Evolutionary conservation across 2,329 filamentous ascomycete genomes (phyloP), one percentile per base, ranked within the genome.

Genomic region (Colletotrichum shisoi): DNA sequence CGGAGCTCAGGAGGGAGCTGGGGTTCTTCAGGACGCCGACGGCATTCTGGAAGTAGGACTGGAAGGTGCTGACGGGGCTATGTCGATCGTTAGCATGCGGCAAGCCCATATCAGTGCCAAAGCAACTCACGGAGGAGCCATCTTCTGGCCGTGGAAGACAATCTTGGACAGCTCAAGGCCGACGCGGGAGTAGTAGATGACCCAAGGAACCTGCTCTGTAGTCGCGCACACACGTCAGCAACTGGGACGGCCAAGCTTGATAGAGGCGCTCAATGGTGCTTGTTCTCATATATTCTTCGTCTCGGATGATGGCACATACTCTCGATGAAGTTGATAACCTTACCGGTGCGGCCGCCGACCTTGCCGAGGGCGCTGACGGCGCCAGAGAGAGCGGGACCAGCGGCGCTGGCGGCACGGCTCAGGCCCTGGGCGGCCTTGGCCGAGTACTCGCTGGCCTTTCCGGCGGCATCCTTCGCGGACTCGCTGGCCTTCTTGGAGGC

Each of bases 171-270:
- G 85, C 85, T 99, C 95, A 71, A 94, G 82, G 74, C 86, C 91
- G 77, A 98, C 94, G 79, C 89, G 91, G 76, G 90, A 89, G 85
- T 98, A 99, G 88, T 97, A 97, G 78, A 96, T 78, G 71, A 93
- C 90, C 70, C 89, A 89, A 73, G 95, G 95, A 73, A 94, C 87
- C 83, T 95, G 86, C 80, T 89, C 94, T 97, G 77, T 66, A 72
- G 40, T 57, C 46, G 39, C 46, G 39, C 62, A 70, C 59, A 67
- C 61, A 31, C 56, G 66, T 68, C 51, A 68, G 62, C 49, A 46
- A 44, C 51, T 57, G 44, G 31, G 24, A 17, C 27, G 4, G 21
- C 34, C 21, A 42, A 27, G 19, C 4, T 4, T 5, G 31, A 13
- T 24, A 15, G 4, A 34, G 13, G 54, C 31, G 15, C 53, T 59